Evolutionary conservation across 805 yeast genomes (phyloP).

Genomic region (Sugiyamaella americana): DNA sequence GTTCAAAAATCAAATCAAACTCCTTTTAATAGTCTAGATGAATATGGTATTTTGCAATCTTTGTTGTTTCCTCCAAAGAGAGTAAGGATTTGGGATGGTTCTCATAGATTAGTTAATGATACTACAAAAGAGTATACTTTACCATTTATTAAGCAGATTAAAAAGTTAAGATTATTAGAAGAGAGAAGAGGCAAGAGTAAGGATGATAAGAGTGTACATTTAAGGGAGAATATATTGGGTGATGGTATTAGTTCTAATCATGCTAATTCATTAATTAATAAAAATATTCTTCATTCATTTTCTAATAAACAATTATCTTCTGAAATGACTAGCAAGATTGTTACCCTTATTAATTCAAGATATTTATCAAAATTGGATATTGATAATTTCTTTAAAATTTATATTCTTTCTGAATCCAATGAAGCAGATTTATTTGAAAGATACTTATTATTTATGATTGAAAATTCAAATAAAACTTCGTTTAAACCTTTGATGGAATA

Average conservation of each 20-base stretch:
- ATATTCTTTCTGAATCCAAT: slow-evolving; percentile 15
- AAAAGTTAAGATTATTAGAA: slow-evolving; percentile 15
- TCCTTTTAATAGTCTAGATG: slow-evolving; percentile 1
- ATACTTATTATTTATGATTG: slow-evolving; percentile 20
- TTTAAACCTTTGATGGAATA: slow-evolving; percentile 25
- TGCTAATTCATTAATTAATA: neutral
- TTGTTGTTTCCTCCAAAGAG: slow-evolving; percentile 4
- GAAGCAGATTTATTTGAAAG: slow-evolving; percentile 16
- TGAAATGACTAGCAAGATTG: slow-evolving; percentile 12
- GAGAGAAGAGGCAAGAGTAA: slow-evolving; percentile 7
- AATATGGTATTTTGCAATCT: slow-evolving; percentile 8
- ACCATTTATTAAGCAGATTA: slow-evolving; percentile 17
- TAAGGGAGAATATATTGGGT: no score
- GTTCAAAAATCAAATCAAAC: no score
- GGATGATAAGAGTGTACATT: neutral
- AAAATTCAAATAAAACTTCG: slow-evolving; percentile 19
- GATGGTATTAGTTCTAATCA: neutral
- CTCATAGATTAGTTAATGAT: neutral
- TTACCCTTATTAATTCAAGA: slow-evolving; percentile 13
- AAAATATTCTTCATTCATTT: no score
- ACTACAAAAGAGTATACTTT: slow-evolving; percentile 2
- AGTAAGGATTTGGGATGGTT: neutral
- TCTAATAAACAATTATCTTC: neutral
- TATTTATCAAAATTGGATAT: slow-evolving; percentile 20
- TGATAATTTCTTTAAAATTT: slow-evolving; percentile 19